Percentiles rank a stretch among this genome's conserved stretches.
These are phyloP conservation scores for Omphalotus guepiniiformis DNA, from an alignment of 768 basidiomycete species.

Conservation along the genomic window DNA sequence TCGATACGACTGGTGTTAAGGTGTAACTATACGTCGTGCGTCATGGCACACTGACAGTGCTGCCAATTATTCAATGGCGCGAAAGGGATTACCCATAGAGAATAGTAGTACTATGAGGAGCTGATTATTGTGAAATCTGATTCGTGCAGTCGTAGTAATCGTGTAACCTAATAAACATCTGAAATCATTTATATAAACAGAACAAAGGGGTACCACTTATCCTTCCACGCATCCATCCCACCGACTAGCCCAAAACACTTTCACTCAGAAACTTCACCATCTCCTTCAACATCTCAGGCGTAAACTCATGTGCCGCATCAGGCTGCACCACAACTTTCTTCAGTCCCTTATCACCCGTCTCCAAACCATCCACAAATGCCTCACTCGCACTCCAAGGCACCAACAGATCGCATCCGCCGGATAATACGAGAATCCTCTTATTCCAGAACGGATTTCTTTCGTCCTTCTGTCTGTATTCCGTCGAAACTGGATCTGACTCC, in stretches of 20 bases:
- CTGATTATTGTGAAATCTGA: too few relatives aligned
- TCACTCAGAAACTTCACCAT: conserved; percentile 32
- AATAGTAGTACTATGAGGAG: too few relatives aligned
- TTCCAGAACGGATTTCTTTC: conserved; percentile 55
- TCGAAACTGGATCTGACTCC: conserved; percentile 39
- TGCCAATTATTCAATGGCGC: too few relatives aligned
- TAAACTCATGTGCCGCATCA: conserved; percentile 60
- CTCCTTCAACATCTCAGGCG: conserved; percentile 53
- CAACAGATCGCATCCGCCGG: conserved; percentile 57
- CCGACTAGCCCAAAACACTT: conserved; percentile 1
- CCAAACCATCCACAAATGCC: conserved; percentile 51
- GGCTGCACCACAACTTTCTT: conserved; percentile 54
- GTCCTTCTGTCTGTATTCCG: conserved; percentile 35
- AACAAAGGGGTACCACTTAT: too few relatives aligned
- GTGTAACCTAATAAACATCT: too few relatives aligned
- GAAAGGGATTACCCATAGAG: too few relatives aligned
- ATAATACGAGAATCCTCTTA: conserved; percentile 71
- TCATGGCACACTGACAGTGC: too few relatives aligned
- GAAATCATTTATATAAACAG: too few relatives aligned
- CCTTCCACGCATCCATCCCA: too few relatives aligned
- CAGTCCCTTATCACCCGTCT: conserved; percentile 47
- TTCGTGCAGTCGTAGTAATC: too few relatives aligned
- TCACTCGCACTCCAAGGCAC: conserved; percentile 63
- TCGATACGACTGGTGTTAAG: neutral
- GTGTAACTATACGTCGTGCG: too few relatives aligned